Percentiles rank a stretch among this genome's conserved stretches.
phyloP scores from a whole-genome alignment of 2,329 filamentous ascomycete genomes.

The Podosphaera fusca region DNA sequence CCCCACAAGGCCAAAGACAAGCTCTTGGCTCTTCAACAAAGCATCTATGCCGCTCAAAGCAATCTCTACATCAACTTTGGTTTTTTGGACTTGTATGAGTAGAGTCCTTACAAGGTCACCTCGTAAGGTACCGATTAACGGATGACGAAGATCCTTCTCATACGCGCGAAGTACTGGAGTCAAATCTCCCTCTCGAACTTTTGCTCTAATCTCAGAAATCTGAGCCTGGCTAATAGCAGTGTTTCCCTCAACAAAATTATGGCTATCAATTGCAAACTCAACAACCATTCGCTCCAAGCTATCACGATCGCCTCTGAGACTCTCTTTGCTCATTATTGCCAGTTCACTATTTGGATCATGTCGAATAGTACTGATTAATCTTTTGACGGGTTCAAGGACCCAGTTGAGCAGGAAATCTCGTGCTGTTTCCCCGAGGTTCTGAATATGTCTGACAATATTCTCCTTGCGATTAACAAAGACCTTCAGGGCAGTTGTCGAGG shows the following conservation, averaged over 20 bases:
- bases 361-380: constrained; percentile 73
- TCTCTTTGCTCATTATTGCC: constrained; percentile 87
- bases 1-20: constrained; percentile 93
- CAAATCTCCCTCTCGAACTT: constrained; percentile 76
- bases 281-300: constrained; percentile 96
- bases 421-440: constrained; percentile 53
- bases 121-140: constrained; percentile 58
- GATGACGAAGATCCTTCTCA: constrained; percentile 64
- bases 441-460: constrained; percentile 59
- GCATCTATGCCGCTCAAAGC: constrained; percentile 91
- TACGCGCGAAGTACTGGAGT: constrained; percentile 81
- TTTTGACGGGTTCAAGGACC: constrained; percentile 68
- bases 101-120: constrained; percentile 79
- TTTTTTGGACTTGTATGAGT: constrained; percentile 93
- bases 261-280: constrained; percentile 75
- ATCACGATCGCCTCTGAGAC: constrained; percentile 68
- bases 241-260: constrained; percentile 29
- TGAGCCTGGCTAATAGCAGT: constrained; percentile 38
- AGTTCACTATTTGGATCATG: constrained; percentile 87
- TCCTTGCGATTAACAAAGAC: constrained; percentile 52
- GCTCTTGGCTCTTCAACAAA: constrained; percentile 81
- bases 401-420: constrained; percentile 92
- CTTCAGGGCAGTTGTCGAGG: constrained; percentile 66
- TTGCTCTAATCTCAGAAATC: constrained; percentile 49
- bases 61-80: constrained; percentile 92